A percentile compares a stretch with the other conserved stretches of the same genome.
Evolutionary conservation across 2,329 filamentous ascomycete species (phyloP).

Genomic region (Alternaria metachromatica): DNA sequence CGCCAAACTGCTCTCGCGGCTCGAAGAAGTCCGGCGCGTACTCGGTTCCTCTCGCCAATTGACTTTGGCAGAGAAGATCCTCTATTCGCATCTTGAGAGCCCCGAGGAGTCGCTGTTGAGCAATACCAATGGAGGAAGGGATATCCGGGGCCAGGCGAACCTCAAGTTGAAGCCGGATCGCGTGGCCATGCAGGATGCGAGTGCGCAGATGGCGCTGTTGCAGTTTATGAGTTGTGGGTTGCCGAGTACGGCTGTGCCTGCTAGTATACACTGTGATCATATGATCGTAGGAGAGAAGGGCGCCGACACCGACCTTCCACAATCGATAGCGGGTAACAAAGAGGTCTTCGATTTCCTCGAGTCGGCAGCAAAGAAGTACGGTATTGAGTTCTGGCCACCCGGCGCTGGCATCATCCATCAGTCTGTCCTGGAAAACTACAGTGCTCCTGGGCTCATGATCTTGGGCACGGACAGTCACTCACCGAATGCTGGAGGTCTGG

Average conservation of each 20-base stretch:
- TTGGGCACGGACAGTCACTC: constrained; percentile 97
- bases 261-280: constrained; percentile 79
- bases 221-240: constrained; percentile 99
- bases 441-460: constrained; percentile 98
- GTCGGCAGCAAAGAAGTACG: constrained; percentile 69
- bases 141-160: constrained; percentile 86
- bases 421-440: constrained; percentile 97
- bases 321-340: constrained; percentile 88
- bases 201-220: constrained; percentile 95
- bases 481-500: constrained; percentile 93
- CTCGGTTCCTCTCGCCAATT: constrained; percentile 70
- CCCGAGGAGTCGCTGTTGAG: constrained; percentile 85
- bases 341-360: constrained; percentile 98
- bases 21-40: constrained; percentile 76
- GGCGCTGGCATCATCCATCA: constrained; percentile 72
- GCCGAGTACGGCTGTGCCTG: constrained; percentile 86
- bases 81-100: constrained; percentile 93
- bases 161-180: constrained; percentile 96
- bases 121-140: constrained; percentile 80
- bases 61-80: constrained; percentile 95
- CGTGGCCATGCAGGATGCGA: constrained; percentile 99
- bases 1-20: constrained; percentile 77
- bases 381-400: constrained; percentile 54
- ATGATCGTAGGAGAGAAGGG: constrained; percentile 67
- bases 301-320: constrained; percentile 81